Base-by-base conservation (phyloP, 2,329 filamentous ascomycete genomes). In the Xylaria sp. region DNA sequence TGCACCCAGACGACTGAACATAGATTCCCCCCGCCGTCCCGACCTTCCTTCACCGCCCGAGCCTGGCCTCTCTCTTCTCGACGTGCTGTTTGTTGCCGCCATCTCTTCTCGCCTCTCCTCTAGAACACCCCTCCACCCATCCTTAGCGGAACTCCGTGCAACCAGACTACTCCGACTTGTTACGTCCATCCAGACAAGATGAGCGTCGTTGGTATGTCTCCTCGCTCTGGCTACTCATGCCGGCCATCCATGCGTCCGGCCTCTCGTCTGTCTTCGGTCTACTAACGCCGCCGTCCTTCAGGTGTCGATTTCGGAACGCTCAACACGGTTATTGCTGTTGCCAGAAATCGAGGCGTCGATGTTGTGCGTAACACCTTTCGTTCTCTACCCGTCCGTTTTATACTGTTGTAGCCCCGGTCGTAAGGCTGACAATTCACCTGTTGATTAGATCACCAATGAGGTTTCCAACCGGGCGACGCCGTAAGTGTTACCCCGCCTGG, bases 401-500 rank as follows among this genome's bases (percentile, higher is more conserved):
- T 61, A 47, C 13, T 44, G 58, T 68, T 45, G 29, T 66, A 67
- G 68, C 75, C 72, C 72, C 60, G 25, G 42, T 27, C n/a, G 7
- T 13, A 33, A 70, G 59, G 50, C 71, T 74, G 58, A 74, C 67
- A n/a, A 39, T 22, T 60, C 47, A 27, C 22, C 27, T 54, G 25
- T 63, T 38, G 20, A 17, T 56, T 64, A 97, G 94, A 97, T 99
- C 80, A 92, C 93, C 85, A 99, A 99, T 87, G 96, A 99, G 84
- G 96, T 98, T 76, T 99, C 96, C 74, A 98, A 99, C 88, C 91
- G 96, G 83, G 90, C 93, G 69, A 99, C 96, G 75, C 96, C 96
- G 93, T 97, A 92, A 87, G 94, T 90, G 39, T 65, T 33, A 60
- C 45, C 49, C 49, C 67, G 61, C 49, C 61, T 64, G 54, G 63